Conservation (phyloP, 257 asterid genomes). For the Solanum arcanum region DNA sequence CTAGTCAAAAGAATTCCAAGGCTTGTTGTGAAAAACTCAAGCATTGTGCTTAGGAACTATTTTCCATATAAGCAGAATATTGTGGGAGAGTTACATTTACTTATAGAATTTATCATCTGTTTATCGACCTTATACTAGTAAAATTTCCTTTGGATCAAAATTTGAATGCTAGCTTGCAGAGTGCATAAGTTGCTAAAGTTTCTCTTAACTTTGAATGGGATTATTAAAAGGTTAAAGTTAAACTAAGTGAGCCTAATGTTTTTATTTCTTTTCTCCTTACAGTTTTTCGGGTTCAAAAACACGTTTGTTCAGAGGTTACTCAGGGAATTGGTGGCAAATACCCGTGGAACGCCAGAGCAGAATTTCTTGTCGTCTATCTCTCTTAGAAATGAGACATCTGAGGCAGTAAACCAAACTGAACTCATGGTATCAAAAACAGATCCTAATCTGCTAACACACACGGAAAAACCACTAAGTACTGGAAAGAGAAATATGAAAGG, state of each 20-base stretch:
- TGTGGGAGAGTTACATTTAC: neutral
- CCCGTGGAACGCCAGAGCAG: slow-evolving; percentile 43
- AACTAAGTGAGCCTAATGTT: neutral
- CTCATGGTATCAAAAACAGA: slow-evolving; percentile 14
- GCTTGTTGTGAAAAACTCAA: neutral
- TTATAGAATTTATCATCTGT: neutral
- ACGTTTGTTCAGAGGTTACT: slow-evolving; percentile 76
- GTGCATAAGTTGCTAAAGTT: neutral
- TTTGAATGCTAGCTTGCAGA: neutral
- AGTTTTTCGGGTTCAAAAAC: slow-evolving; percentile 90
- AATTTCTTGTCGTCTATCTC: slow-evolving; percentile 19
- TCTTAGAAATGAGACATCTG: slow-evolving; percentile 18
- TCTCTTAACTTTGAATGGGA: neutral
- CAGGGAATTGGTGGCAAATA: slow-evolving; percentile 73
- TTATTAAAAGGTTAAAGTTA: neutral
- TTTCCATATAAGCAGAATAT: neutral
- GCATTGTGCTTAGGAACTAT: neutral
- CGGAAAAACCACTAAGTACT: slow-evolving; percentile 25
- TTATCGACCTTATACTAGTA: neutral
- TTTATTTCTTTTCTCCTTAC: slow-evolving; percentile 13
- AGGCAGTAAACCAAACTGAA: slow-evolving; percentile 17
- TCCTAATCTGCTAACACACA: slow-evolving; percentile 23
- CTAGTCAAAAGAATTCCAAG: neutral
- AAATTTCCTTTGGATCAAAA: neutral
- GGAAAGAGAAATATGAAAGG: slow-evolving; percentile 55